phyloP scores from a whole-genome alignment of 768 basidiomycete genomes.

The Lentinula edodes region DNA sequence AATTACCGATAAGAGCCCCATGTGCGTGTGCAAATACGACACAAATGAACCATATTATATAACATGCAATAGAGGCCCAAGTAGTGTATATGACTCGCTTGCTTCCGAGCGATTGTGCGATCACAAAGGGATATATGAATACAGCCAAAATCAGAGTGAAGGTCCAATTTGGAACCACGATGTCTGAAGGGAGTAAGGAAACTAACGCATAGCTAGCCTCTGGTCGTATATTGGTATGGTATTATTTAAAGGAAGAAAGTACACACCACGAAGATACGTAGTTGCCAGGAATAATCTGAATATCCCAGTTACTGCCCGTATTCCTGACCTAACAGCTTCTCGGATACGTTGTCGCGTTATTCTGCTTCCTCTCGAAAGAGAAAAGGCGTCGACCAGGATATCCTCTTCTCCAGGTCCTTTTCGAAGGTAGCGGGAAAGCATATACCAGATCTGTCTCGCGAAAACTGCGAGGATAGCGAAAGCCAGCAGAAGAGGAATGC shows the following conservation, averaged over 20 bases:
- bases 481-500: slow-evolving; percentile 42
- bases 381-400: slow-evolving; percentile 56
- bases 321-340: slow-evolving; percentile 33
- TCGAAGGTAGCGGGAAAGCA: slow-evolving; percentile 68
- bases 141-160: slow-evolving; percentile 37
- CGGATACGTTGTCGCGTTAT: slow-evolving; percentile 46
- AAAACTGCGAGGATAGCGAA: slow-evolving; percentile 58
- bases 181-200: slow-evolving; percentile 37
- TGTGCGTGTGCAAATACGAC: slow-evolving; percentile 46
- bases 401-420: slow-evolving; percentile 57
- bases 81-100: slow-evolving; percentile 51
- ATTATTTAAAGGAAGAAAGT: background rate
- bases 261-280: slow-evolving; percentile 64
- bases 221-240: slow-evolving; percentile 17
- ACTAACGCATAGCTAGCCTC: slow-evolving; percentile 50
- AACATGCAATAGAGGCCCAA: slow-evolving; percentile 53
- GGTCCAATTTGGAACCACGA: slow-evolving; percentile 30
- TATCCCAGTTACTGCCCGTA: slow-evolving; percentile 38
- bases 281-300: slow-evolving; percentile 49
- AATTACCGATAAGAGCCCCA: slow-evolving; percentile 32
- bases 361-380: slow-evolving; percentile 29
- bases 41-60: slow-evolving; percentile 55
- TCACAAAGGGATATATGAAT: slow-evolving; percentile 43
- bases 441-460: slow-evolving; percentile 68
- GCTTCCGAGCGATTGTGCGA: slow-evolving; percentile 49